Conservation (phyloP, 2,329 filamentous ascomycete genomes). For the Xylariaceae sp. region DNA sequence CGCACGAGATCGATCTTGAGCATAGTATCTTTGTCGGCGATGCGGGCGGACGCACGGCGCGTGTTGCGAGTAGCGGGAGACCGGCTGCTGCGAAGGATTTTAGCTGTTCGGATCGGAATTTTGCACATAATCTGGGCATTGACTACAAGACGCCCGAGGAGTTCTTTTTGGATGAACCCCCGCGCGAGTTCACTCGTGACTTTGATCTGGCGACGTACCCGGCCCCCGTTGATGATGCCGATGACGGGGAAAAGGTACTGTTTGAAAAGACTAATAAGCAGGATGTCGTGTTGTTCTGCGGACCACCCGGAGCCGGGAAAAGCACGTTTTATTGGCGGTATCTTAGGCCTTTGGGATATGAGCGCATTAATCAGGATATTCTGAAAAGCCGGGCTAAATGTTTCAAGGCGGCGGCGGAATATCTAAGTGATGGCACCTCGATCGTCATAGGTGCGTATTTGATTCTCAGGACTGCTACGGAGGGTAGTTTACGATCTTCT, state of each 20-base stretch:
- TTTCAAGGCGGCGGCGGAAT: constrained; percentile 65
- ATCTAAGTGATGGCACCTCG: constrained; percentile 60
- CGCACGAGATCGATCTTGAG: constrained; percentile 60
- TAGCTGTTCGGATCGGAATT: constrained; percentile 67
- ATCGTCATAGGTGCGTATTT: constrained; percentile 66
- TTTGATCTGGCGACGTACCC: constrained; percentile 66
- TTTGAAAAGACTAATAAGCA: constrained; percentile 59
- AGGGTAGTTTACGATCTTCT: neutral
- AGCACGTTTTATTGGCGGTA: constrained; percentile 83
- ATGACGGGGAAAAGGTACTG: constrained; percentile 35
- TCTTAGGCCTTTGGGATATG: constrained; percentile 73
- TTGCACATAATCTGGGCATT: constrained; percentile 81
- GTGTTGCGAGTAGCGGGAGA: constrained; percentile 28
- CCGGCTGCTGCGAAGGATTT: constrained; percentile 50
- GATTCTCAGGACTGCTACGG: neutral
- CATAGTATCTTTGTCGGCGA: constrained; percentile 86
- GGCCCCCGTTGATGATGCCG: constrained; percentile 34
- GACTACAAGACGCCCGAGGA: constrained; percentile 84
- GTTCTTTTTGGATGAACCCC: constrained; percentile 69
- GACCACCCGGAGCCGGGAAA: constrained; percentile 85
- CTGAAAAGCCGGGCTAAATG: constrained; percentile 70
- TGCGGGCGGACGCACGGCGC: constrained; percentile 60
- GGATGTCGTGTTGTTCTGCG: constrained; percentile 82
- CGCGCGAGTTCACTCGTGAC: constrained; percentile 61
- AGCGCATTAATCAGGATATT: constrained; percentile 83